Evolutionary conservation across 176 grass and related monocot genomes (phyloP), one percentile per base, ranked within the genome.

Genomic region (Triticum urartu): DNA sequence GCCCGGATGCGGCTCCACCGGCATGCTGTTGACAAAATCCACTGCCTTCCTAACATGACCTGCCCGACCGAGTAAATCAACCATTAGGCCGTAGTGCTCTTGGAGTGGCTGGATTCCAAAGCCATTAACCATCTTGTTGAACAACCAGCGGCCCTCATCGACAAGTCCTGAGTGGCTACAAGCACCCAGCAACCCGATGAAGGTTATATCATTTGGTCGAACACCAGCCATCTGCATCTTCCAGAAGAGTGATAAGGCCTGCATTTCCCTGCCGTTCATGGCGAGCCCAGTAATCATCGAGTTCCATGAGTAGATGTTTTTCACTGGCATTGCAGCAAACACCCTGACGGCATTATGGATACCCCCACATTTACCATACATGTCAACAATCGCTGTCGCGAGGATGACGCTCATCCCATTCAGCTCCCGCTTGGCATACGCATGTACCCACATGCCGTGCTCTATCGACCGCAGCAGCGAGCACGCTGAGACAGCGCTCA

Each of bases 301-400:
- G 65, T 95, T 95, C 88, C 90, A 95, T 0, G 93, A 61, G 59
- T 92, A 95, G 22, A 92, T 64, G 43, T 92, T 95, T 81, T 89
- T 91, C 28, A 70, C 50, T 0, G 88, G 86, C 86, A 95, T 92
- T 14, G 35, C 26, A 5, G 82, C 30, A 14, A 95, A 95, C 45
- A 92, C 81, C 47, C 22, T 76, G 22, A 91, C 20, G 28, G 91
- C 91, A 67, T 82, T 85, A 2, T 2, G 72, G 74, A 95, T 87
- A 17, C 81, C 79, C 39, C 93, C 93, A 33, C 93, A 95, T 81
- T 95, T 95, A 12, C 90, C 93, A 20, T 92, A 95, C 93, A 95
- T 92, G 88, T 91, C 90, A 2, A 95, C 69, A 9, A 95, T 77
- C 4, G 81, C 90, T 0, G 90, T 91, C 2, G 90, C 88, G 5